phyloP scores from a whole-genome alignment of 2,329 filamentous ascomycete genomes.

The Penicillium aurantiogriseum region DNA sequence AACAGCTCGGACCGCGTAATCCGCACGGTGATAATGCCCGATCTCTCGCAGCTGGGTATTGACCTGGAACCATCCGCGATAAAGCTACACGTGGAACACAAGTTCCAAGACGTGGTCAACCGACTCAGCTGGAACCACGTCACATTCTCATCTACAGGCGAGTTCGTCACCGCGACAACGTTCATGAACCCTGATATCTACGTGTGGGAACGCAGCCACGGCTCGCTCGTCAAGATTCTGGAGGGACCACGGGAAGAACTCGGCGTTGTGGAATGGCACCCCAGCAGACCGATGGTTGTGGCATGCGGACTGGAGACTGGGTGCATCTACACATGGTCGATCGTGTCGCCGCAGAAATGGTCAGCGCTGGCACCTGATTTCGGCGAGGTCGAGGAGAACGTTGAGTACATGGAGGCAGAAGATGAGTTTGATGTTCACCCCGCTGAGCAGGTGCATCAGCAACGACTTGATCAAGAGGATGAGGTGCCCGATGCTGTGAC shows the following conservation, averaged over 20 bases:
- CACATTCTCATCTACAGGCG: conserved; percentile 87
- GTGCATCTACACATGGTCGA: conserved; percentile 93
- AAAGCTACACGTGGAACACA: conserved; percentile 89
- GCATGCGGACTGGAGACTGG: conserved; percentile 92
- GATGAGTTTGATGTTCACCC: conserved; percentile 98
- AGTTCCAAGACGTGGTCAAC: conserved; percentile 97
- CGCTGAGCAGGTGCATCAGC: conserved; percentile 88
- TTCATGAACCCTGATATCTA: conserved; percentile 99
- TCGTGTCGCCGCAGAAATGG: conserved; percentile 93
- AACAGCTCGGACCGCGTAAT: conserved; percentile 96
- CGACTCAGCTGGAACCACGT: conserved; percentile 95
- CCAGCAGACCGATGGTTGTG: conserved; percentile 78
- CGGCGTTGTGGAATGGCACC: conserved; percentile 96
- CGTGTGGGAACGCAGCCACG: conserved; percentile 93
- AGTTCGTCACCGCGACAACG: conserved; percentile 94
- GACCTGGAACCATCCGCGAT: conserved; percentile 80
- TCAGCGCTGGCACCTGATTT: conserved; percentile 96
- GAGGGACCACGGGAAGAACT: conserved; percentile 97
- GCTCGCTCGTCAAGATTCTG: conserved; percentile 91
- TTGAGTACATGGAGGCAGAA: conserved; percentile 91
- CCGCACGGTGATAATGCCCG: conserved; percentile 84
- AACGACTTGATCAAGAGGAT: conserved; percentile 85
- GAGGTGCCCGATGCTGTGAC: conserved; percentile 90
- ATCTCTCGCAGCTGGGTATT: conserved; percentile 55
- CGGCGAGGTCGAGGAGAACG: conserved; percentile 95